Base-by-base conservation (phyloP, 371 early-diverging fungal genomes). In the Funneliformis caledonium region DNA sequence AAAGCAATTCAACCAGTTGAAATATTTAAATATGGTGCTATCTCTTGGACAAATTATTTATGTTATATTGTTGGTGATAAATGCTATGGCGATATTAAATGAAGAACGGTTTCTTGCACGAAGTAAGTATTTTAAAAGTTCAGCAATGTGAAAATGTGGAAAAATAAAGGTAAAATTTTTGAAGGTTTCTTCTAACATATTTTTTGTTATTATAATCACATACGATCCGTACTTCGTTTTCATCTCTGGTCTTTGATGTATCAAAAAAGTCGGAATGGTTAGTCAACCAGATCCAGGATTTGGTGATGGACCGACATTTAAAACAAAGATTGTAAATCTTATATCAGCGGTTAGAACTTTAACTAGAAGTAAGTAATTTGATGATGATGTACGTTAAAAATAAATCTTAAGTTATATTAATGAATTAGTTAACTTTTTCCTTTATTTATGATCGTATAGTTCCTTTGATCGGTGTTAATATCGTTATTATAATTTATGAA, bases 71-170 rank as follows among this genome's bases (percentile, higher is more conserved):
- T 90, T 96, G 82, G 87, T 96, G 82, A 91, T 97, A 82, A 98
- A 98, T 86, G 94, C 96, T 59, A 88, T 98, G 47, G 97, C 97
- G 59, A 91, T 98, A 68, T 87, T 98, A 67, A 95, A 96, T 83
- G 97, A 98, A 88, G 96, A 98, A 76, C 91, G 98, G 48, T 98
- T 98, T 83, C 89, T 98, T 45, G 96, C 97, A 10, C 86, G 96
- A 86, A 96, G 97, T 97, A 93, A 85, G 91, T 85, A 50, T 16
- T 50, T 74, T 19, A 19, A 19, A 56, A 56, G 56, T 56, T 4
- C 16, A 16, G 56, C 14, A 56, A 37, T 37, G 1, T 56, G 6
- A 47, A 47, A 19, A 56, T 19, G 56, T 19, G 56, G 56, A 56
- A 52, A 47, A 6, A 56, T 2, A 19, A 56, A 2, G 37, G 37